phyloP scores from a whole-genome alignment of 2,329 filamentous ascomycete species.

The Sporothrix phasma region DNA sequence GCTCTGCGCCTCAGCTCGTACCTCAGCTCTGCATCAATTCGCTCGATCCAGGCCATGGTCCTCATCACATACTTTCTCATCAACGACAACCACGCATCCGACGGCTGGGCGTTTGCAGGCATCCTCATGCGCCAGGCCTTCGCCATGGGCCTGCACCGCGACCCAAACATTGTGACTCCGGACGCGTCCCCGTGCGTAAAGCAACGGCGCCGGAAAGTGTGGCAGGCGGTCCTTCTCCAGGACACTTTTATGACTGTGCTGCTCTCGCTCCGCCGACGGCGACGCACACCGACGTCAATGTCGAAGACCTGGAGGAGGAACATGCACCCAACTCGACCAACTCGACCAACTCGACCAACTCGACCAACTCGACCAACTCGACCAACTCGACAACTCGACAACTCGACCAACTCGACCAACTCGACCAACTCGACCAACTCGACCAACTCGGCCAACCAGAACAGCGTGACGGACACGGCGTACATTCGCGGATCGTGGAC shows the following conservation, averaged over 20 bases:
- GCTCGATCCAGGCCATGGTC: constrained; percentile 71
- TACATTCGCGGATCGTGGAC: constrained; percentile 73
- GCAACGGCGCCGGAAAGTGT: constrained; percentile 67
- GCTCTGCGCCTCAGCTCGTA: constrained; percentile 67
- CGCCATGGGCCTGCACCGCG: constrained; percentile 70
- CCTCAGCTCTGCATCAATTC: constrained; percentile 61
- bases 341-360: constrained; percentile 56
- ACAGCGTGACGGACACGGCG: constrained; percentile 54
- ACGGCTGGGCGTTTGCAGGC: constrained; percentile 74
- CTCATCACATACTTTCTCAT: constrained; percentile 76
- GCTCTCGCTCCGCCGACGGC: constrained; percentile 64
- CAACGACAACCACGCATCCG: constrained; percentile 75
- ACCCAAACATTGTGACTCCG: constrained; percentile 63
- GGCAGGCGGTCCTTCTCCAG: constrained; percentile 72
- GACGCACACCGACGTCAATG: constrained; percentile 68
- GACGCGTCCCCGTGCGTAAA: constrained; percentile 61
- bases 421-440: too few species aligned
- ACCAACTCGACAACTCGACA: too few species aligned
- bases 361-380: too few species aligned
- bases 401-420: too few species aligned
- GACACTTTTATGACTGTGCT: constrained; percentile 75
- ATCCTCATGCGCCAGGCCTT: constrained; percentile 69
- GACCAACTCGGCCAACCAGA: constrained; percentile 44
- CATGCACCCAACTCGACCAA: constrained; percentile 46
- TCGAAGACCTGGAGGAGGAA: constrained; percentile 62